Evolutionary conservation across 192 early-diverging fungal genomes (phyloP), one percentile per base, ranked within the genome.

Genomic region (Coemansia asiatica): DNA sequence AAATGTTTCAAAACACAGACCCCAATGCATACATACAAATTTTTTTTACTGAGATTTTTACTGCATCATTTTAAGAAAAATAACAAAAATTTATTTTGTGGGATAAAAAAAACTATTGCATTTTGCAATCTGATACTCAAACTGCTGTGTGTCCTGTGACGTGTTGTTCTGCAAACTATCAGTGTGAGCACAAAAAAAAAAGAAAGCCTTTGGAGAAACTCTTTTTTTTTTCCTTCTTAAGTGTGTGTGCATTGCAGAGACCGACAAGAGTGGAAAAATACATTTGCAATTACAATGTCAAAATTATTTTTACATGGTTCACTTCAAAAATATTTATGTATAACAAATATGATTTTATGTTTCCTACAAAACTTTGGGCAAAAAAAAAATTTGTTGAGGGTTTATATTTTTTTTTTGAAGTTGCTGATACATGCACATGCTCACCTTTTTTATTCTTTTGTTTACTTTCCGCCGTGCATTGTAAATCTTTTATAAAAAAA

Each of bases 51-150:
- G 9, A 15, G 40, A 44, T 44, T 6, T 16, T 0, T 15, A 6
- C 13, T 44, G 40, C 40, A 13, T 15, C 16, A 44, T 44, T 13
- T 44, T n/a, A n/a, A n/a, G n/a, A n/a, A n/a, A n/a, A n/a, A n/a
- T n/a, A n/a, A n/a, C n/a, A 3, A 18, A 10, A 22, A 5, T 6
- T 53, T 6, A 3, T 53, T 23, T 53, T 53, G 2, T 27, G 9
- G 49, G n/a, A 50, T 50, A 50, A 50, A 50, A 50, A 50, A 50
- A 50, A n/a, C n/a, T n/a, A n/a, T n/a, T n/a, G n/a, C n/a, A n/a
- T 0, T 18, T n/a, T 50, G 2, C 49, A 22, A 23, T 50, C 22
- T 22, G 22, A n/a, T n/a, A n/a, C n/a, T n/a, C n/a, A n/a, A n/a
- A n/a, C n/a, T n/a, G n/a, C n/a, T n/a, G n/a, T n/a, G n/a, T n/a